Evolutionary conservation across 331 rosid genomes (phyloP), one percentile per base, ranked within the genome.

Genomic region (Spiraea crenata): DNA sequence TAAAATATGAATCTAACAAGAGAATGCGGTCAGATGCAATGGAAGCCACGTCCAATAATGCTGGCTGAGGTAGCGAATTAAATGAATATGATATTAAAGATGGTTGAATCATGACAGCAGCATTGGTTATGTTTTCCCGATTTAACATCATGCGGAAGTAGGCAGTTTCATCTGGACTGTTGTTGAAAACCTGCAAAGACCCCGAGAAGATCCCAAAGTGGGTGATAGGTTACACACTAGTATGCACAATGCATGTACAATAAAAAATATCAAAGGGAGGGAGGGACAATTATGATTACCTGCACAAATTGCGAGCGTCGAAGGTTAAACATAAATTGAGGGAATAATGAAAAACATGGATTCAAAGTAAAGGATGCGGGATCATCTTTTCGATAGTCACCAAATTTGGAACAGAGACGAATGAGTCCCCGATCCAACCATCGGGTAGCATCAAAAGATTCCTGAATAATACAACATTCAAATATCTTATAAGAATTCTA

Each of bases 121-220:
- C 89, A 80, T 93, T 93, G 49, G 92, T 83, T 57, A 93, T 82
- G 81, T 90, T 90, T 82, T 93, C 98, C 74, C 96, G 83, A 81
- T 93, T 90, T 65, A 93, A 87, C 84, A 93, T 57, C 95, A 93
- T 84, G 75, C 97, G 92, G 77, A 93, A 93, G 81, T 89, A 93
- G 60, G 98, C 98, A 78, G 98, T 93, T 82, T 93, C 98, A 48
- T 93, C 98, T 57, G 98, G 98, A 86, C 98, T 93, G 85, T 93
- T 93, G 84, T 93, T 93, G 79, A 93, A 93, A 79, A 93, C 98
- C 98, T 93, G 86, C 75, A 69, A 76, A 71, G 56, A 63, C 55
- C 67, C 63, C 74, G 76, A 44, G 37, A 38, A 73, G 65, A 40
- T 39, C 67, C 72, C 64, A 42, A 52, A 76, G 31, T 35, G 13